Base-by-base conservation (phyloP, 1,284 basidiomycete genomes). In the Naganishia sp. region DNA sequence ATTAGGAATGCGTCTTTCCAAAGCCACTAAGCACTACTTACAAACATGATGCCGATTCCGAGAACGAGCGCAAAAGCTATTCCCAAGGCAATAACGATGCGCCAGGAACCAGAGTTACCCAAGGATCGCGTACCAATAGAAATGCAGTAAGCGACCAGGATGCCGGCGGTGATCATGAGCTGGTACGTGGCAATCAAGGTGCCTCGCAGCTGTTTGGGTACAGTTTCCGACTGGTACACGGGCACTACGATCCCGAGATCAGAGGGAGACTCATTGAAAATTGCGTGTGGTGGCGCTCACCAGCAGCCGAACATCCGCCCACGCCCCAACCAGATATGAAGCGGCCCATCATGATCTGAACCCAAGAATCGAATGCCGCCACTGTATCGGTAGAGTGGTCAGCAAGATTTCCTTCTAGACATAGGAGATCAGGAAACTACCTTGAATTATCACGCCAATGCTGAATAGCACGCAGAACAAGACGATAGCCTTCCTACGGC, bases 191-290 rank as follows among this genome's bases (percentile, higher is more conserved):
- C 80, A 39, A 88, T 90, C 28, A 90, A 79, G 0, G 88, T 85
- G 25, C 90, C 90, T 69, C 90, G 85, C 63, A 92, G 87, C 70
- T 90, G 86, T 18, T 87, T 82, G 2, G 90, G 90, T 0, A 88
- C 88, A 43, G 70, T 71, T 55, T 75, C 74, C 15, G 72, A 70
- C 64, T 72, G 71, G 69, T 74, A 75, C 49, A 88, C 86, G 1
- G 90, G 90, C 0, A 92, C 89, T 1, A 23, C 2, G 36, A 39
- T 13, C 7, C 25, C 48, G 48, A 49, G 86, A 88, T 87, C 57
- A 85, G 33, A 1, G 57, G 46, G 42, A 57, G 56, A 73, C 72
- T 16, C 72, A 70, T 65, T 71, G 70, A 67, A 72, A 77, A 39
- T 88, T 86, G 1, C 36, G 13, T 13, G 6, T 11, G 21, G 48